Percentiles rank a stretch among this genome's conserved stretches.
These are phyloP conservation scores for Paralagenidium karlingii DNA, from an alignment of 352 stramenopile species.

Conservation along the genomic window DNA sequence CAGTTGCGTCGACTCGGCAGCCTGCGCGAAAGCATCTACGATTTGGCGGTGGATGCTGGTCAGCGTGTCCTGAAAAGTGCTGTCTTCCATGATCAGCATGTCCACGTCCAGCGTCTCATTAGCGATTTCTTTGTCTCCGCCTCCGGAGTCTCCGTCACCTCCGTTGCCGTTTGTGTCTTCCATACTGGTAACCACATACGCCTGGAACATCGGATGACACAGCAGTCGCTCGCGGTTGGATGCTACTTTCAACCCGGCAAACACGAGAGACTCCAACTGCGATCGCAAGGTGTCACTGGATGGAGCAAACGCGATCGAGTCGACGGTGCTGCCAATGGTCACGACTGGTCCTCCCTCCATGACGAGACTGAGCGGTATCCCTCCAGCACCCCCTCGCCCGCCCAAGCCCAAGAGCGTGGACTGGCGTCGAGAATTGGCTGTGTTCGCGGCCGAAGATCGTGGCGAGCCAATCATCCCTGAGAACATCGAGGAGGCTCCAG, in stretches of 20 bases:
- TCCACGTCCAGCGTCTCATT: slow-evolving; percentile 52
- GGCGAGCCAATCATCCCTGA: too few relatives aligned
- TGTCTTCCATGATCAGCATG: slow-evolving; percentile 70
- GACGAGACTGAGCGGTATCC: too few relatives aligned
- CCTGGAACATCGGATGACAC: slow-evolving; percentile 44
- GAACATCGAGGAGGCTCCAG: too few relatives aligned
- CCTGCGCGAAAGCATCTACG: slow-evolving; percentile 30
- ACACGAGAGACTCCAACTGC: slow-evolving; percentile 56
- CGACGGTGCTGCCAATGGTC: slow-evolving; percentile 7
- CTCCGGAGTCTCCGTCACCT: slow-evolving; percentile 23
- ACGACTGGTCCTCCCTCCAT: too few relatives aligned
- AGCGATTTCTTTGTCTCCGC: slow-evolving; percentile 12
- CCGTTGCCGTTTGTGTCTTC: slow-evolving; percentile 28
- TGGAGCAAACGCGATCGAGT: slow-evolving; percentile 36
- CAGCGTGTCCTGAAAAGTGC: slow-evolving; percentile 36
- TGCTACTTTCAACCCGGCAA: slow-evolving; percentile 48
- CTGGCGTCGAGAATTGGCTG: neutral
- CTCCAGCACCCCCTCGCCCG: too few relatives aligned
- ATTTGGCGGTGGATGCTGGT: slow-evolving; percentile 35
- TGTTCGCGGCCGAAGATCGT: slow-evolving; percentile 76
- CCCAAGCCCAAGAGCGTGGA: too few relatives aligned
- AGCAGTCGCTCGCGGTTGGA: slow-evolving; percentile 52
- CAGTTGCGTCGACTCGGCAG: slow-evolving; percentile 30
- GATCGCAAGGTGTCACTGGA: slow-evolving; percentile 34
- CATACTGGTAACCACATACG: slow-evolving; percentile 43